Evolutionary conservation across 2,329 filamentous ascomycete genomes (phyloP), one percentile per base, ranked within the genome.

Genomic region (Stagonosporopsis chrysanthemi): DNA sequence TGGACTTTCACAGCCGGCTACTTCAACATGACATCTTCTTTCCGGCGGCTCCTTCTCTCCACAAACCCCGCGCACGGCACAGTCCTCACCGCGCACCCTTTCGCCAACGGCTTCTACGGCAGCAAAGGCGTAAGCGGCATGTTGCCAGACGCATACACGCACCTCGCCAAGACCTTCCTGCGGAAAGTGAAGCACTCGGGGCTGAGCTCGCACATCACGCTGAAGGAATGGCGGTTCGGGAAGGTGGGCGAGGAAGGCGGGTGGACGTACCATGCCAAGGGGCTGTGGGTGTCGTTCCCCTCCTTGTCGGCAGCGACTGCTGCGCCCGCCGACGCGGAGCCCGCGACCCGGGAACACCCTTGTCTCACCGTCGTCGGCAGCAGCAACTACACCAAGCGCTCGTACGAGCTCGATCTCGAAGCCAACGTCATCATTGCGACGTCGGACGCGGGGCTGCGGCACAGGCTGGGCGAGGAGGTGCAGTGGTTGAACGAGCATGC

Each of bases 1-100:
- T 99, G 95, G 95, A 95, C 92, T 0, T 98, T 99, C 75, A 98
- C 95, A 0, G 95, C 95, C 0, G 95, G 95, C 49, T 99, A 99
- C 79, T 99, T 99, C 81, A 99, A 99, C 79, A 96, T 96, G 53
- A 92, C 92, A 6, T 90, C 92, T 0, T 87, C 88, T 4, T 85
- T 98, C 19, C 93, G 91, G 2, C 85, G 88, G 36, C 84, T 97
- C 0, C 82, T 99, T 0, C 86, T 99, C 29, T 82, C 84, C 6
- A 92, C 91, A 0, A 84, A 87, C 1, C 90, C 88, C 0, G 77
- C 79, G 1, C 83, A 82, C 39, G 95, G 92, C 59, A 93, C 90
- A 0, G 90, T 99, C 22, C 89, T 99, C 52, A 97, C 95, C 0
- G 95, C 95, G 2, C 92, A 92, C 0, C 95, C 94, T 0, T 88